A percentile compares a stretch with the other conserved stretches of the same genome.
Conservation (phyloP, 768 basidiomycete species). For the Pulveroboletus sp. region DNA sequence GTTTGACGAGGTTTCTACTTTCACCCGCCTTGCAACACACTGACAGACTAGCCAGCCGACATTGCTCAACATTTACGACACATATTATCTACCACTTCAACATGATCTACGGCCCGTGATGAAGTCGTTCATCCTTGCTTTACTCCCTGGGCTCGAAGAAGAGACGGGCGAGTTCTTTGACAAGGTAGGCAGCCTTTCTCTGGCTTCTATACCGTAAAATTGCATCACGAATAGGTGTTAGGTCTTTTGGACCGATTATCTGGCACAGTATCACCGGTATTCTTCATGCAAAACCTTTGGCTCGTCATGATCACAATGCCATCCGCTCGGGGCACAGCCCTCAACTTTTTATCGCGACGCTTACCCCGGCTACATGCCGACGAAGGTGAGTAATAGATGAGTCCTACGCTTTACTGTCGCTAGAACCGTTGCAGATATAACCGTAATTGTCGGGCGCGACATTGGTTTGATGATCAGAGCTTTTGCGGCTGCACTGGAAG, state of each 20-base stretch:
- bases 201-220: not conserved
- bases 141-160: slow-evolving; percentile 95
- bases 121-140: slow-evolving; percentile 91
- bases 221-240: slow-evolving; percentile 56
- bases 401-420: not conserved
- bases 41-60: slow-evolving; percentile 53
- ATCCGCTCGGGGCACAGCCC: slow-evolving; percentile 76
- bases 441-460: slow-evolving; percentile 74
- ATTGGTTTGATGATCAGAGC: slow-evolving; percentile 94
- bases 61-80: slow-evolving; percentile 89
- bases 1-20: slow-evolving; percentile 37
- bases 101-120: slow-evolving; percentile 78
- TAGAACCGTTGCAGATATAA: slow-evolving; percentile 47
- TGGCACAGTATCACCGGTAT: slow-evolving; percentile 77
- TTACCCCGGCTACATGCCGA: slow-evolving; percentile 67
- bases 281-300: slow-evolving; percentile 97
- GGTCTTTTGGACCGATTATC: slow-evolving; percentile 78
- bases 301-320: slow-evolving; percentile 89
- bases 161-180: slow-evolving; percentile 98
- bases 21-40: not conserved
- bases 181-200: slow-evolving; percentile 44
- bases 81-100: slow-evolving; percentile 87
- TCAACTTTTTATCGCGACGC: slow-evolving; percentile 84
- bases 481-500: slow-evolving; percentile 87
- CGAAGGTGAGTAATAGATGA: slow-evolving; percentile 51